Evolutionary conservation across 257 asterid genomes (phyloP).

Genomic region (Solanum sejunctum): DNA sequence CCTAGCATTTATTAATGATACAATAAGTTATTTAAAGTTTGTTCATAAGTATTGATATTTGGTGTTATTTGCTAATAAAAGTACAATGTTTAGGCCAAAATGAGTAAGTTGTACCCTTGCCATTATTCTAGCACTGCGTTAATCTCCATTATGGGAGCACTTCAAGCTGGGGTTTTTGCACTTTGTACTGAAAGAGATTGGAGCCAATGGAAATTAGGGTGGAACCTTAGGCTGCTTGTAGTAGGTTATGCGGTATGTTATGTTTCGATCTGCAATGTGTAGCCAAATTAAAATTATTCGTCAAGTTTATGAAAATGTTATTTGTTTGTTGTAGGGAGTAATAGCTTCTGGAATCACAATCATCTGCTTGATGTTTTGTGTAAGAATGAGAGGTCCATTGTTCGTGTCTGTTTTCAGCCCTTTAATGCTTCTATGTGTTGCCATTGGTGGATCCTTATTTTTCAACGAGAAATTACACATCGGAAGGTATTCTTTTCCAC

Average conservation of each 20-base stretch:
- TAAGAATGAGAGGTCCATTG: slow-evolving; percentile 29
- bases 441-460: slow-evolving; percentile 11
- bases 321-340: slow-evolving; percentile 5
- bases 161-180: slow-evolving; percentile 24
- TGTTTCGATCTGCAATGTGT: too few relatives aligned
- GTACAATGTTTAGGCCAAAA: slow-evolving; percentile 26
- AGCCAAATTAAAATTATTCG: too few relatives aligned
- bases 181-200: slow-evolving; percentile 35
- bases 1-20: not conserved
- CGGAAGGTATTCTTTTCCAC: slow-evolving; percentile 12
- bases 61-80: not conserved
- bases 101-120: slow-evolving; percentile 38
- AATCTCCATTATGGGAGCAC: slow-evolving; percentile 33
- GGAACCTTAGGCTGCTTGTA: slow-evolving; percentile 46
- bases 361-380: not conserved
- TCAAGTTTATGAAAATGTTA: not conserved
- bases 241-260: slow-evolving; percentile 26
- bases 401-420: slow-evolving; percentile 29
- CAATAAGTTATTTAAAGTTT: not conserved
- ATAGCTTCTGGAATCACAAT: slow-evolving; percentile 9
- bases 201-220: slow-evolving; percentile 46
- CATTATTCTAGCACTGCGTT: slow-evolving; percentile 48
- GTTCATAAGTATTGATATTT: not conserved
- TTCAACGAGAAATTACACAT: slow-evolving; percentile 15
- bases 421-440: slow-evolving; percentile 13